Percentiles rank a stretch among this genome's conserved stretches.
Conservation (phyloP, 495 filamentous ascomycete genomes). For the Viridothelium virens region DNA sequence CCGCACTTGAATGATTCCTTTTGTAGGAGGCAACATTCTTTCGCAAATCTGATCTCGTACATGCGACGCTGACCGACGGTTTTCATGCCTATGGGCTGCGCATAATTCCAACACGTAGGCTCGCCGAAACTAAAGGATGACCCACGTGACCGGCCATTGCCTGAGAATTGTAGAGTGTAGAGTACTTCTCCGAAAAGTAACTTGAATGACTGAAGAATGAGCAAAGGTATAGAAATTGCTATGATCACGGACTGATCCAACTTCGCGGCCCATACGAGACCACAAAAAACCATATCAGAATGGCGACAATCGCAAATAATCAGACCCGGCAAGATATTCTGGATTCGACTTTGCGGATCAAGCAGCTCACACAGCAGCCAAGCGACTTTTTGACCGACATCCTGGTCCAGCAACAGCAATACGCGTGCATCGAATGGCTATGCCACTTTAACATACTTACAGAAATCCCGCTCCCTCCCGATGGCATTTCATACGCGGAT, state of each 20-base stretch:
- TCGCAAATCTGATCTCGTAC: not conserved
- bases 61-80: slow-evolving; percentile 3
- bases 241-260: too few species aligned
- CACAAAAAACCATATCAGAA: not conserved
- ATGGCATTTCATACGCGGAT: not conserved
- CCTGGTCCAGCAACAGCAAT: not conserved
- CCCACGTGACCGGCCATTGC: not conserved
- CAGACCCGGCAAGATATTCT: not conserved
- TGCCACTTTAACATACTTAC: not conserved
- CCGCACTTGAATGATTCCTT: too few species aligned
- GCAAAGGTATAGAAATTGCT: too few species aligned
- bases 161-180: too few species aligned
- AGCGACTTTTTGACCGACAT: not conserved
- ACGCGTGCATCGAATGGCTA: not conserved
- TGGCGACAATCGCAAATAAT: not conserved
- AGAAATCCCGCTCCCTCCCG: not conserved
- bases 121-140: not conserved
- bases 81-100: too few species aligned
- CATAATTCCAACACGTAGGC: not conserved
- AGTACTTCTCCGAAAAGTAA: too few species aligned
- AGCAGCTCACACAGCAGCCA: not conserved
- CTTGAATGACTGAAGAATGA: too few species aligned
- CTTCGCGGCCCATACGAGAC: not conserved
- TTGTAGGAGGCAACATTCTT: too few species aligned
- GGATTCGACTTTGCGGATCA: not conserved